Conservation (phyloP, 495 filamentous ascomycete species). For the Penicillium crystallinum region DNA sequence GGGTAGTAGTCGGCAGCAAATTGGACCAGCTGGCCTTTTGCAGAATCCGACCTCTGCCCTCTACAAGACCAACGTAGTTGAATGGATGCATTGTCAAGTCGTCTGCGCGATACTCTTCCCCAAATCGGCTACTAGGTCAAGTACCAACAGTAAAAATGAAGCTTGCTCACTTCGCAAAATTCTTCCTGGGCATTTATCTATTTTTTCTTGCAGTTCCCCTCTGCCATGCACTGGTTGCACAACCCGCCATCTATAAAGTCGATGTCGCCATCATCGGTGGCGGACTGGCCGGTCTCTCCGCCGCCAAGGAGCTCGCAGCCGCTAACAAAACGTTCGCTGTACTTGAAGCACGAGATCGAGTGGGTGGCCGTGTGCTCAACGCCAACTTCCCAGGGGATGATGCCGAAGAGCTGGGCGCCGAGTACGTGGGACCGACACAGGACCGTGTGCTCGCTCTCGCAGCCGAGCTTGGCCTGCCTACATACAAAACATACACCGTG, state of each 20-base stretch:
- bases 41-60: background rate
- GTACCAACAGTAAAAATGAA: background rate
- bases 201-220: background rate
- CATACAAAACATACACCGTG: conserved; percentile 8
- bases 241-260: background rate
- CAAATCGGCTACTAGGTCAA: background rate
- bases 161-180: background rate
- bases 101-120: background rate
- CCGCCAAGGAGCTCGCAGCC: conserved; percentile 12
- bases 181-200: background rate
- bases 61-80: background rate
- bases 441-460: conserved; percentile 10
- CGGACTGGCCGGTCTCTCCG: conserved; percentile 16
- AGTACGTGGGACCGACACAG: conserved; percentile 16
- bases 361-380: conserved; percentile 16
- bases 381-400: background rate
- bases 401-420: conserved; percentile 9
- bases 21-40: background rate
- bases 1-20: background rate
- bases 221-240: background rate
- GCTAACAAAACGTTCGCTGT: conserved; percentile 13
- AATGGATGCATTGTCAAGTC: background rate
- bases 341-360: conserved; percentile 19
- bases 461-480: conserved; percentile 3
- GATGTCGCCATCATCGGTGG: conserved; percentile 20